These are phyloP conservation scores for Quillaja saponaria DNA, from an alignment of 306 rosid species.

Conservation along the genomic window DNA sequence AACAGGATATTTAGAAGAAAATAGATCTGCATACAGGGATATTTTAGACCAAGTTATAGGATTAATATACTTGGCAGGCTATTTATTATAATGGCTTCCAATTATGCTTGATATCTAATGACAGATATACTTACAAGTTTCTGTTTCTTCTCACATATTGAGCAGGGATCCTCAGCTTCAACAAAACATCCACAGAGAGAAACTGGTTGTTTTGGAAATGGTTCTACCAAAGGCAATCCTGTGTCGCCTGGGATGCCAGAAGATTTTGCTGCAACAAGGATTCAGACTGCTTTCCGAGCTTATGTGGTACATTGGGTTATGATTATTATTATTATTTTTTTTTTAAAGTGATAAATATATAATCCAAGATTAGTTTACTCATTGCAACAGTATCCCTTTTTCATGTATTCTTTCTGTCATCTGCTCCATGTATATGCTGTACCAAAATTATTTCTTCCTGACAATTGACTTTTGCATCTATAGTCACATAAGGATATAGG, in stretches of 20 bases:
- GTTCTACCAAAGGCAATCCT: conserved; percentile 36
- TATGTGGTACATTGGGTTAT: conserved; percentile 50
- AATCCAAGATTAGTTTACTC: conserved; percentile 8
- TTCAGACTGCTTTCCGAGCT: conserved; percentile 91
- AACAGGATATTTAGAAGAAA: conserved; percentile 1
- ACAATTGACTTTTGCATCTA: not conserved
- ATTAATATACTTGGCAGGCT: too few species aligned
- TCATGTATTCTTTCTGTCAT: not conserved
- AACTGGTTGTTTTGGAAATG: conserved; percentile 39
- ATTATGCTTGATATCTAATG: not conserved
- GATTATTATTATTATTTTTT: conserved; percentile 17
- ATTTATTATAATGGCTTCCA: conserved; percentile 10
- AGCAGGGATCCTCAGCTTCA: conserved; percentile 51
- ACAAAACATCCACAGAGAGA: conserved; percentile 44
- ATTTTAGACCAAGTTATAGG: not conserved
- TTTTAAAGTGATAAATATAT: conserved; percentile 9
- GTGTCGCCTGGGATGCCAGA: conserved; percentile 53
- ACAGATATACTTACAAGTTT: conserved; percentile 25
- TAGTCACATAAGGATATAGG: not conserved
- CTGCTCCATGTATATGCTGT: not conserved
- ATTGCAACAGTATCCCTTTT: conserved; percentile 11
- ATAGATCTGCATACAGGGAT: conserved; percentile 9
- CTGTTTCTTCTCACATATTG: conserved; percentile 25
- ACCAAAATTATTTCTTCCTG: conserved; percentile 9
- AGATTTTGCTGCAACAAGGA: conserved; percentile 76